Conservation (phyloP, 331 rosid species). For the Stylosanthes scabra region DNA sequence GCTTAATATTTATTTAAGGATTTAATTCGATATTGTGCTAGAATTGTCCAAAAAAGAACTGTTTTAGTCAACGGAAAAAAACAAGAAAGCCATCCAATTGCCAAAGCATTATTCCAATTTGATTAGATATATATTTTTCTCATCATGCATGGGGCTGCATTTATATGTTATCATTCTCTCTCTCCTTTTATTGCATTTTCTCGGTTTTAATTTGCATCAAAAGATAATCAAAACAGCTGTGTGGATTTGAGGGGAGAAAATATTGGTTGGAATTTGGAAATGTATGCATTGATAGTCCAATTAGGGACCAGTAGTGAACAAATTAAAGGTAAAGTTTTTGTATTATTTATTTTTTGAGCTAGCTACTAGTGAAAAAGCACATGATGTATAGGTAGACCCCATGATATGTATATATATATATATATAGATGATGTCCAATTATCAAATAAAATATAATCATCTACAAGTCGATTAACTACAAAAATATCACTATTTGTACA, state of each 20-base stretch:
- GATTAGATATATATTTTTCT: not conserved
- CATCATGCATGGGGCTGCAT: too few species aligned
- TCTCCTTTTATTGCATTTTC: not conserved
- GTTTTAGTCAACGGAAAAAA: not conserved
- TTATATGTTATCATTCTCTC: not conserved
- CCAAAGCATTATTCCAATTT: too few species aligned
- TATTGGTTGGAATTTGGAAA: not conserved
- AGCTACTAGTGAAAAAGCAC: slow-evolving; percentile 21
- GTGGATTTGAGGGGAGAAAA: slow-evolving; percentile 1
- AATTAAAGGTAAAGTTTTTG: slow-evolving; percentile 16
- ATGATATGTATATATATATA: not conserved
- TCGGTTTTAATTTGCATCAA: not conserved
- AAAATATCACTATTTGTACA: not conserved
- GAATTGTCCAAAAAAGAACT: not conserved
- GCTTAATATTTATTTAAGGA: not conserved
- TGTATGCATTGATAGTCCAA: not conserved
- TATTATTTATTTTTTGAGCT: not conserved
- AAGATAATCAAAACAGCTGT: not conserved
- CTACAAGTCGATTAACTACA: not conserved
- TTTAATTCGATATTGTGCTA: not conserved
- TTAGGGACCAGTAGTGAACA: slow-evolving; percentile 14
- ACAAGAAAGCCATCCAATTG: not conserved
- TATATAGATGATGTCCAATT: slow-evolving; percentile 1
- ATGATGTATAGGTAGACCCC: slow-evolving; percentile 35
- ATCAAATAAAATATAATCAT: not conserved